These are phyloP conservation scores for Talaromyces marneffei DNA, from an alignment of 2,329 filamentous ascomycete species.

Conservation along the genomic window DNA sequence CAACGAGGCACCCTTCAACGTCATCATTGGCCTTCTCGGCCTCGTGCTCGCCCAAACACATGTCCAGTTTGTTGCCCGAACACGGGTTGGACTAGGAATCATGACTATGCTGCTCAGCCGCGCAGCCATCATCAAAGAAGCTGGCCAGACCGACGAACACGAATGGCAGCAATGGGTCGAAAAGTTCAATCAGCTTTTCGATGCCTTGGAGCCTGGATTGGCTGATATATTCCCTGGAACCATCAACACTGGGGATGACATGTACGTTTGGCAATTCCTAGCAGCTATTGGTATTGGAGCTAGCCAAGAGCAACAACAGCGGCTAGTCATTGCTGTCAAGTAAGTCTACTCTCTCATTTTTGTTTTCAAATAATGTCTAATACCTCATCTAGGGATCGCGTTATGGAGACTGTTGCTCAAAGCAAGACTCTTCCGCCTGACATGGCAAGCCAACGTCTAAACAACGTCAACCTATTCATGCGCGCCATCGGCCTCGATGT, in stretches of 20 bases:
- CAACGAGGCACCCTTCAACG: constrained; percentile 81
- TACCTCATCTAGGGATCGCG: constrained; percentile 58
- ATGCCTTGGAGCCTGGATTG: constrained; percentile 74
- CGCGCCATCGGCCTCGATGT: constrained; percentile 97
- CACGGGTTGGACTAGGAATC: constrained; percentile 80
- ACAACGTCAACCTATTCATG: constrained; percentile 98
- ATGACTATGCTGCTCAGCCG: constrained; percentile 91
- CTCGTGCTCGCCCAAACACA: constrained; percentile 77
- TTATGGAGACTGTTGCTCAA: constrained; percentile 87
- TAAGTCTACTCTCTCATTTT: constrained; percentile 28
- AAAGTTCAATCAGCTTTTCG: constrained; percentile 82
- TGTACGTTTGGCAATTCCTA: constrained; percentile 97
- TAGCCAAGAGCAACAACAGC: constrained; percentile 88
- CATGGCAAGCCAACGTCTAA: constrained; percentile 74
- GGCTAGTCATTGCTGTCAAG: constrained; percentile 91
- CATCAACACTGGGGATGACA: constrained; percentile 85
- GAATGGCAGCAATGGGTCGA: constrained; percentile 78
- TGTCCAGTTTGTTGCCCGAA: constrained; percentile 75
- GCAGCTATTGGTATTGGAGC: constrained; percentile 92
- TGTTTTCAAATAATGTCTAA: constrained; percentile 15
- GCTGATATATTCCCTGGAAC: constrained; percentile 83
- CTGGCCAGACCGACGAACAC: constrained; percentile 61
- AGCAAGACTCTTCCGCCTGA: constrained; percentile 84
- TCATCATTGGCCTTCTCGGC: constrained; percentile 83
- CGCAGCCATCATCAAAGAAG: constrained; percentile 87